Base-by-base conservation (phyloP, 2,329 filamentous ascomycete species). In the Cadophora sp. region DNA sequence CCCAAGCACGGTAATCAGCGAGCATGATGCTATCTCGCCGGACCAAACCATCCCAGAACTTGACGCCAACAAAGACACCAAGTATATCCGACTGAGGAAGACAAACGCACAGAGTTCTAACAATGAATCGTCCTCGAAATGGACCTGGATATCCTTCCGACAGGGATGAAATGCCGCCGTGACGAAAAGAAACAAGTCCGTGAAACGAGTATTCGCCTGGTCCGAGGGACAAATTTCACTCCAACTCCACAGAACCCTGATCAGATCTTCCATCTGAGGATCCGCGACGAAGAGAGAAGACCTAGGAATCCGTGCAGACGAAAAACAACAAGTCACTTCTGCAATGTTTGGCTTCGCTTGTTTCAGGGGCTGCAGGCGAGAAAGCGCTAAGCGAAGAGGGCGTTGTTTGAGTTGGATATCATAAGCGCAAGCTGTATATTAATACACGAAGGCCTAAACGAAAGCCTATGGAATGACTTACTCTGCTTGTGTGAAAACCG, bases 271-370 rank as follows among this genome's bases (percentile, higher is more conserved):
- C 14, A 45, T 45, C 1, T n/a, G 4, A 45, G n/a, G 43, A 45
- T 18, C 6, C 3, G 1, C 16, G 43, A 45, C 16, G 11, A 16
- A 14, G 41, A 13, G 5, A 45, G 43, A 20, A 6, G 14, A 18
- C 6, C 8, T 20, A 3, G 3, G 14, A 45, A n/a, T 11, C 8
- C 4, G 16, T 45, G 43, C n/a, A 45, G 6, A 20, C n/a, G 14
- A 2, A 45, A 6, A 18, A 6, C 14, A 6, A 13, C 43, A 6
- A 45, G 14, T n/a, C 14, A 18, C 36, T 39, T 2, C 36, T 39
- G 36, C 11, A 1, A 39, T 56, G 51, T 56, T 56, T 56, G 51
- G 3, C 9, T 22, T 56, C 51, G 51, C 30, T 56, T 56, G 33
- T 20, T 39, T 22, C 51, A 56, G 51, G 30, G 51, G 30, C 30